Evolutionary conservation across 768 basidiomycete species (phyloP), one percentile per base, ranked within the genome.

Genomic region (Lactifluus subvellereus): DNA sequence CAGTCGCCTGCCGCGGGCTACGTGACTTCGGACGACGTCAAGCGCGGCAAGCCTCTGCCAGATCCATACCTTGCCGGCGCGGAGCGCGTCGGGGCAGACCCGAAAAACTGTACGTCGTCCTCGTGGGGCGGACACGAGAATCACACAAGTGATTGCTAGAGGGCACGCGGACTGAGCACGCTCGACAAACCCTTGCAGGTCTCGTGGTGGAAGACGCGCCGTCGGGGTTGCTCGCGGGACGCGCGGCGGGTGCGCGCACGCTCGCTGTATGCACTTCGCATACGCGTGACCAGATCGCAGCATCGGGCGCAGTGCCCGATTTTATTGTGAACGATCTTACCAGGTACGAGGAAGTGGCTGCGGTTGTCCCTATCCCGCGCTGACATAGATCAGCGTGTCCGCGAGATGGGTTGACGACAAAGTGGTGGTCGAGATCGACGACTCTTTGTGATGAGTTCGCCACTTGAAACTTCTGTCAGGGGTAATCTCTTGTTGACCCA

Each of bases 191-290:
- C 16, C 9, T 18, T 30, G 16, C 66, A 91, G 89, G 89, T 69
- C 77, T 96, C 62, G 94, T 96, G 8, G 79, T 97, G 3, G 93
- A 95, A 69, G 94, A 97, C 69, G 93, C 94, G 2, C 88, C 92
- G 4, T 87, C 90, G 14, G 94, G 94, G 3, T 75, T 94, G 66
- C 77, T 77, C 63, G 80, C 89, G 16, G 92, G 92, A 22, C 82
- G 81, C 52, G 85, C 88, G 7, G 88, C 91, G 18, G 91, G 91
- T 11, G 80, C 88, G 54, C 79, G 74, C 52, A 89, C 88, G 0
- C 79, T 96, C 14, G 94, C 88, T 1, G 89, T 94, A 1, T 90
- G 89, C 71, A 95, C 94, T 37, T 89, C 88, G 6, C 89, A 93
- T 58, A 70, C 80, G 30, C 76, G 83, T 18, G 79, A 82, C 47